Percentiles rank a stretch among this genome's conserved stretches.
These are phyloP conservation scores for Blastocladiella britannica DNA, from an alignment of 192 early-diverging fungal species.

Conservation along the genomic window DNA sequence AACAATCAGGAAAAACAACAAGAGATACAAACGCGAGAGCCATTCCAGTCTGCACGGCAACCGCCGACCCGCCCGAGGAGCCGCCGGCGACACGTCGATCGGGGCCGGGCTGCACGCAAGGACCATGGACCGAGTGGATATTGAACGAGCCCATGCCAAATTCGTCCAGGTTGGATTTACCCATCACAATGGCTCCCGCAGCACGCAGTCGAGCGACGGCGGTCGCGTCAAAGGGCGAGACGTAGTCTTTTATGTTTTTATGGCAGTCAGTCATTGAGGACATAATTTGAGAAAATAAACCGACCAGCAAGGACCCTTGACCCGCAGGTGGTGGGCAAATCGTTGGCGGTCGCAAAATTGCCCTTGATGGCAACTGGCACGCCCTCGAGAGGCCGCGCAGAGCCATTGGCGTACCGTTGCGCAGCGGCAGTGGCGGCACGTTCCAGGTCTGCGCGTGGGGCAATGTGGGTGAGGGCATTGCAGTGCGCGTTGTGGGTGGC, in stretches of 20 bases:
- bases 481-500: not conserved
- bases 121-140: slow-evolving; percentile 20
- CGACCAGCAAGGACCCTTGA: slow-evolving; percentile 44
- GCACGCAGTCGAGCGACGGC: slow-evolving; percentile 34
- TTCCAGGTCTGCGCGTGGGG: not conserved
- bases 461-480: not conserved
- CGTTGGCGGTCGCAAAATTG: slow-evolving; percentile 43
- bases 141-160: slow-evolving; percentile 79
- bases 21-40: slow-evolving; percentile 39
- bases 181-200: slow-evolving; percentile 45
- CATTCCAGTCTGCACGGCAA: slow-evolving; percentile 64
- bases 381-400: slow-evolving; percentile 27
- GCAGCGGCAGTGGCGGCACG: not conserved
- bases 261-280: not conserved
- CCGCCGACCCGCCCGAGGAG: slow-evolving; percentile 79
- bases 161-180: slow-evolving; percentile 85
- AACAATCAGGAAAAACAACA: not conserved
- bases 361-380: slow-evolving; percentile 55
- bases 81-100: slow-evolving; percentile 50
- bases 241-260: slow-evolving; percentile 21
- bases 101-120: slow-evolving; percentile 10
- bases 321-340: slow-evolving; percentile 55
- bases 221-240: slow-evolving; percentile 52
- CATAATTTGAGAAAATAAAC: slow-evolving; percentile 1
- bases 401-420: not conserved